Conservation (phyloP, 2,329 filamentous ascomycete species). For the Hypoxylon sp. region DNA sequence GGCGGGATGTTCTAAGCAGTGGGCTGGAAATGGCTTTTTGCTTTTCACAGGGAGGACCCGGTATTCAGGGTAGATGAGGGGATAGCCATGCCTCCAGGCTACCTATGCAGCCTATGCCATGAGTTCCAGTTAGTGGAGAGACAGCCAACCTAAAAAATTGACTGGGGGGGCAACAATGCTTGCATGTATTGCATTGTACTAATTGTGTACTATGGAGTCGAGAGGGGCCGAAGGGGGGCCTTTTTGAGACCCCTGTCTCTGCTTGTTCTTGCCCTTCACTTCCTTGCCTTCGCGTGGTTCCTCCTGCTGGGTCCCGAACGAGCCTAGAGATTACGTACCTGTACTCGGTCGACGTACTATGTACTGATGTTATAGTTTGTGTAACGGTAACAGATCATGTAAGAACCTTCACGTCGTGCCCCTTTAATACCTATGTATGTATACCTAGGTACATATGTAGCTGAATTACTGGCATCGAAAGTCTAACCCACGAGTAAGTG, state of each 20-base stretch:
- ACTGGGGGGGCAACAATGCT: conserved; percentile 24
- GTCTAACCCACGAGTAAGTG: conserved; percentile 12
- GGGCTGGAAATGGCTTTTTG: conserved; percentile 41
- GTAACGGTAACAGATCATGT: conserved; percentile 23
- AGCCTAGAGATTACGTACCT: conserved; percentile 28
- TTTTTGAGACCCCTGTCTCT: conserved; percentile 1
- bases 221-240: conserved; percentile 11
- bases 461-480: conserved; percentile 8
- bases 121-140: conserved; percentile 36
- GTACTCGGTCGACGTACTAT: conserved; percentile 5
- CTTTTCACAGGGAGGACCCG: conserved; percentile 44
- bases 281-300: conserved; percentile 39
- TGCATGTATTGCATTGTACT: conserved; percentile 33
- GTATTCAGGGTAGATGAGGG: conserved; percentile 48
- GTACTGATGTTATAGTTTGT: conserved; percentile 18
- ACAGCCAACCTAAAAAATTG: conserved; percentile 35
- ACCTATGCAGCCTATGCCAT: conserved; percentile 33
- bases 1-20: conserved; percentile 22
- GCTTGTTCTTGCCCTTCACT: conserved; percentile 7
- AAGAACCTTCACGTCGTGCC: conserved; percentile 21
- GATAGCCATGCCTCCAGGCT: conserved; percentile 44
- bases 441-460: too few relatives aligned
- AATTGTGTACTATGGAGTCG: conserved; percentile 32
- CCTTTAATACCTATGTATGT: too few relatives aligned
- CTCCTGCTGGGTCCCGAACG: conserved; percentile 32